These are phyloP conservation scores for Marasmius fiardii DNA, from an alignment of 1,284 basidiomycete species.

Conservation along the genomic window DNA sequence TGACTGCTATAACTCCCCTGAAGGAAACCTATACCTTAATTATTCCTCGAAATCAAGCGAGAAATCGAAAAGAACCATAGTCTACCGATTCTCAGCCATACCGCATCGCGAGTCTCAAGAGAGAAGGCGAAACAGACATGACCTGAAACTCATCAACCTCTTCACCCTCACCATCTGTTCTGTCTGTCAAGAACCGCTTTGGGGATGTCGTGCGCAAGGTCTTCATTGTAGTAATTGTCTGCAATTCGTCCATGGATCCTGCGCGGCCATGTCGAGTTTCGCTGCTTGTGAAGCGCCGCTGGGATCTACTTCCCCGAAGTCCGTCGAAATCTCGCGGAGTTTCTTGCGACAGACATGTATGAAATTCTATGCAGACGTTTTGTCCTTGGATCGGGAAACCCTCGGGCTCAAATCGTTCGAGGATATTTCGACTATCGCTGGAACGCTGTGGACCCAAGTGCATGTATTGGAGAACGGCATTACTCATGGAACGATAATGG, in stretches of 20 bases:
- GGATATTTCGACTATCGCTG: conserved; percentile 60
- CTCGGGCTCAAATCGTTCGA: conserved; percentile 53
- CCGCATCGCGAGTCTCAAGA: conserved; percentile 26
- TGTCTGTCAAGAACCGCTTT: conserved; percentile 64
- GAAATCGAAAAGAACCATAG: conserved; percentile 51
- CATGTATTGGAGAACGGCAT: conserved; percentile 67
- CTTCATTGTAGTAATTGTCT: conserved; percentile 62
- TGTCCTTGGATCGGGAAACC: conserved; percentile 40
- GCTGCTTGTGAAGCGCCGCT: conserved; percentile 33
- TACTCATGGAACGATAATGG: conserved; percentile 54
- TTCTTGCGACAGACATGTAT: conserved; percentile 52
- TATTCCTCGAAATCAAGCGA: conserved; percentile 44
- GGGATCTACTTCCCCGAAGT: conserved; percentile 45
- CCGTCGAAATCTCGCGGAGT: conserved; percentile 38
- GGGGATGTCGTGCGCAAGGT: conserved; percentile 66
- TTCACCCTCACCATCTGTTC: conserved; percentile 72
- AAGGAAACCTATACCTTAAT: conserved; percentile 53
- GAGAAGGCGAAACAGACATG: conserved; percentile 37
- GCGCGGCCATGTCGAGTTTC: conserved; percentile 30
- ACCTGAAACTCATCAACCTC: conserved; percentile 57
- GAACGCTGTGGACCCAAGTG: conserved; percentile 60
- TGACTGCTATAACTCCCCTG: conserved; percentile 69
- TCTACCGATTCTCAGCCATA: conserved; percentile 57
- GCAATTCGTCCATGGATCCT: conserved; percentile 58
- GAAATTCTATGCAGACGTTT: conserved; percentile 44